Percentiles rank a stretch among this genome's conserved stretches.
Evolutionary conservation across 1,284 basidiomycete genomes (phyloP).

Genomic region (Ustilago bromivora): DNA sequence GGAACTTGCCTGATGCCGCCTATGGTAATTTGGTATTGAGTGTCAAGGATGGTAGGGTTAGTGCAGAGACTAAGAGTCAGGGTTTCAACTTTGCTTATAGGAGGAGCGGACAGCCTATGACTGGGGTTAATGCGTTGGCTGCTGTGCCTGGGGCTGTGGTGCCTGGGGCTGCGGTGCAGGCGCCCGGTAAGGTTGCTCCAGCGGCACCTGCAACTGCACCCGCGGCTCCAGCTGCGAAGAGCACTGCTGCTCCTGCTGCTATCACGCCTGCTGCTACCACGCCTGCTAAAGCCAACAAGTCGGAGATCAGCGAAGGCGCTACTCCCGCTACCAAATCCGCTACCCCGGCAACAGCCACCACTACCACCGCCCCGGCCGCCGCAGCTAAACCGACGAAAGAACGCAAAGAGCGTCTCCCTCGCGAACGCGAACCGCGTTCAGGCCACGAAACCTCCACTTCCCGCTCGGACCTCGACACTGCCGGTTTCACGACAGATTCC

Average conservation of each 20-base stretch:
- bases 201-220: constrained; percentile 6
- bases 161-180: not conserved
- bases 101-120: constrained; percentile 71
- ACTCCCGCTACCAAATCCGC: constrained; percentile 6
- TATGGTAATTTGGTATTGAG: constrained; percentile 89
- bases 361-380: constrained; percentile 8
- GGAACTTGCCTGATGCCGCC: constrained; percentile 92
- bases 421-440: constrained; percentile 29
- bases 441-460: constrained; percentile 49
- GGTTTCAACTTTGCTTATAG: constrained; percentile 97
- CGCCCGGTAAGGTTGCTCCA: too few species aligned
- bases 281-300: constrained; percentile 6
- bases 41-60: constrained; percentile 89
- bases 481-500: constrained; percentile 23
- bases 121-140: constrained; percentile 37
- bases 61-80: constrained; percentile 90
- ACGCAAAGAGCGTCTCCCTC: constrained; percentile 32
- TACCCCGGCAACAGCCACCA: not conserved
- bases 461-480: constrained; percentile 42
- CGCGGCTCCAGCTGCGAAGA: constrained; percentile 4
- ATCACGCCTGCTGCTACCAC: not conserved
- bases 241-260: constrained; percentile 4
- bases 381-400: constrained; percentile 34
- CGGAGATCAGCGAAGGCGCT: constrained; percentile 18
- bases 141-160: constrained; percentile 12